Evolutionary conservation across 306 rosid species (phyloP), one percentile per base, ranked within the genome.

Genomic region (Prunus davidiana): DNA sequence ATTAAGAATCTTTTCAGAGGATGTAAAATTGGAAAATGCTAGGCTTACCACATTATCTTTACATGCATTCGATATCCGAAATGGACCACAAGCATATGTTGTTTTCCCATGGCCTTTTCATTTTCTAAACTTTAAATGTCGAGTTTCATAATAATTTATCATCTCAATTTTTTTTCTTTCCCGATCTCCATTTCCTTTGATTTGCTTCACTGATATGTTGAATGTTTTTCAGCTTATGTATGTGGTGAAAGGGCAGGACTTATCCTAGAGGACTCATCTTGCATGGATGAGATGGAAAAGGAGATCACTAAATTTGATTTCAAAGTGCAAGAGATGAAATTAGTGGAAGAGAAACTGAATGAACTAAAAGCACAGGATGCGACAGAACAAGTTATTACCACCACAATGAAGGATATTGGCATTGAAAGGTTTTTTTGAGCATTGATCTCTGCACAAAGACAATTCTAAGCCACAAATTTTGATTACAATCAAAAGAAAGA

Each of bases 331-430:
- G 86, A 88, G 76, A 75, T 62, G 49, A 34, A 52, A 8, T 5
- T 82, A 15, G 60, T 83, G 55, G 72, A 73, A 15, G 45, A 64
- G n/a, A 81, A 73, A 69, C 1, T 81, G 16, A n/a, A 73, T 0
- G 72, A 66, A 46, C 82, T 88, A 45, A 45, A 8, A 71, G 55
- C 19, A 45, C 55, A 55, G 0, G 62, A 72, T 22, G 52, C 47
- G 5, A 30, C 24, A 0, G 74, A 78, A 63, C 22, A 55, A 24
- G 58, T 63, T 25, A 75, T 85, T n/a, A 51, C 49, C 2, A 28
- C 47, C 1, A 10, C 41, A 22, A 85, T 88, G 89, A 81, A 64
- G 78, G 63, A 70, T 9, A 68, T 79, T 70, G 88, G 91, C 70
- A 52, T 72, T 3, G 4, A 41, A 74, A 84, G 88, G 88, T 87